Percentiles rank a stretch among this genome's conserved stretches.
phyloP scores from a whole-genome alignment of 2,329 filamentous ascomycete species.

The Sphaerulina populicola region DNA sequence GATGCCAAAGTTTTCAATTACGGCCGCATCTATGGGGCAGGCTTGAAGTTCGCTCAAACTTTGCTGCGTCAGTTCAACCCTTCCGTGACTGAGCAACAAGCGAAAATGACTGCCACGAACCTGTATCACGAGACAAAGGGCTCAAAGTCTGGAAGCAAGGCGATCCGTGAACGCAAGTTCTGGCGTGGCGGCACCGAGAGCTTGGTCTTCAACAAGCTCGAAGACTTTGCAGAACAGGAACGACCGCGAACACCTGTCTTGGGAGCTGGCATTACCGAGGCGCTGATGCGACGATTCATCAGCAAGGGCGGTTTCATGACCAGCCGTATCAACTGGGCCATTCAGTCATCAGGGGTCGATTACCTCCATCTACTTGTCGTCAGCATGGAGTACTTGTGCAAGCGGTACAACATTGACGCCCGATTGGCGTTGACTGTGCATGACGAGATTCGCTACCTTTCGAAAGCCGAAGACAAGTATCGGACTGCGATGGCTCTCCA shows the following conservation, averaged over 20 bases:
- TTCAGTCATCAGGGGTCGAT: constrained; percentile 93
- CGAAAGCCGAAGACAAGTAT: constrained; percentile 77
- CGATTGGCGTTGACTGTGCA: constrained; percentile 90
- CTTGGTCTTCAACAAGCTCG: constrained; percentile 95
- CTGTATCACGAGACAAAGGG: constrained; percentile 89
- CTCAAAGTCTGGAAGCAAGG: constrained; percentile 67
- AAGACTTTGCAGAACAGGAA: constrained; percentile 95
- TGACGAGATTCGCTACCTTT: constrained; percentile 92
- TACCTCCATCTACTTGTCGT: constrained; percentile 92
- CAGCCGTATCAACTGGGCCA: constrained; percentile 96
- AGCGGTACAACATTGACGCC: constrained; percentile 75
- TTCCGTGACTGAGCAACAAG: constrained; percentile 67
- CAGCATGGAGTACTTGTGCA: constrained; percentile 84
- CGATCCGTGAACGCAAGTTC: constrained; percentile 65
- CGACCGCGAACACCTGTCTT: constrained; percentile 82
- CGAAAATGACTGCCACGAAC: constrained; percentile 63
- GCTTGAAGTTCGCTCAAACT: constrained; percentile 83
- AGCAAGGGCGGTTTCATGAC: constrained; percentile 89
- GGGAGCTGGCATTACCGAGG: constrained; percentile 91
- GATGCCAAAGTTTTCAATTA: constrained; percentile 99
- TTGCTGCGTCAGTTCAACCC: constrained; percentile 92
- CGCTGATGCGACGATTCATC: constrained; percentile 79
- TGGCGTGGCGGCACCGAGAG: constrained; percentile 96
- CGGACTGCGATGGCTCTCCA: constrained; percentile 86
- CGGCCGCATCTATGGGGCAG: constrained; percentile 96